phyloP scores from a whole-genome alignment of 331 rosid genomes.

The Stylosanthes scabra region DNA sequence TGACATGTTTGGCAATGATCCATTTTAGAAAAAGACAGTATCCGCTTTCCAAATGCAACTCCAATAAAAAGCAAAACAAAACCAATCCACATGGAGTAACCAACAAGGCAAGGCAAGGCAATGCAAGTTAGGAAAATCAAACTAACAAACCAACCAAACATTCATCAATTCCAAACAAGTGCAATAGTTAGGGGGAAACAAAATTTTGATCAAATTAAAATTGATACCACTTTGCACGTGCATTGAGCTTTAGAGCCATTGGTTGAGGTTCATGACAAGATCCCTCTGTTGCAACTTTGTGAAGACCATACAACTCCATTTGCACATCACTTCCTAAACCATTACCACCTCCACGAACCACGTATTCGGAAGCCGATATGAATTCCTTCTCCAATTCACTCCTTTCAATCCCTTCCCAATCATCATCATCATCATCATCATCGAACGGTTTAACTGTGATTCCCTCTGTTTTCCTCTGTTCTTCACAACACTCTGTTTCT shows the following conservation, averaged over 20 bases:
- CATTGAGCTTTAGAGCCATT: slow-evolving; percentile 53
- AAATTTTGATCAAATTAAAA: slow-evolving; percentile 16
- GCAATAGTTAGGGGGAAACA: slow-evolving; percentile 14
- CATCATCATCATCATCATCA: slow-evolving; percentile 65
- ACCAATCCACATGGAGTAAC: not conserved
- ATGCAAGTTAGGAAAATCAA: slow-evolving; percentile 29
- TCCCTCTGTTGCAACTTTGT: slow-evolving; percentile 68
- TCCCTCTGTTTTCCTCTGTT: not conserved
- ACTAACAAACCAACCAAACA: slow-evolving; percentile 32
- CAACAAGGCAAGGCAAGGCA: slow-evolving; percentile 32
- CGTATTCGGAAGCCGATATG: slow-evolving; percentile 59
- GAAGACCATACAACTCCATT: slow-evolving; percentile 64
- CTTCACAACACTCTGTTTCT: not conserved
- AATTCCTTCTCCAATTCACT: slow-evolving; percentile 68
- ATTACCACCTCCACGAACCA: slow-evolving; percentile 25
- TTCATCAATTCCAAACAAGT: not conserved
- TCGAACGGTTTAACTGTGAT: not conserved
- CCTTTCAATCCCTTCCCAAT: slow-evolving; percentile 90
- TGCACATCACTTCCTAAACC: slow-evolving; percentile 43
- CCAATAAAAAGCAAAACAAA: not conserved
- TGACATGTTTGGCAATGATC: not conserved
- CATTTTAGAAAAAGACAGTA: not conserved
- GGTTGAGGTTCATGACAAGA: slow-evolving; percentile 64
- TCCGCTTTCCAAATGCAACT: not conserved
- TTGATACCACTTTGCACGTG: slow-evolving; percentile 70